phyloP scores from a whole-genome alignment of 2,329 filamentous ascomycete genomes.

The Colletotrichum siamense region DNA sequence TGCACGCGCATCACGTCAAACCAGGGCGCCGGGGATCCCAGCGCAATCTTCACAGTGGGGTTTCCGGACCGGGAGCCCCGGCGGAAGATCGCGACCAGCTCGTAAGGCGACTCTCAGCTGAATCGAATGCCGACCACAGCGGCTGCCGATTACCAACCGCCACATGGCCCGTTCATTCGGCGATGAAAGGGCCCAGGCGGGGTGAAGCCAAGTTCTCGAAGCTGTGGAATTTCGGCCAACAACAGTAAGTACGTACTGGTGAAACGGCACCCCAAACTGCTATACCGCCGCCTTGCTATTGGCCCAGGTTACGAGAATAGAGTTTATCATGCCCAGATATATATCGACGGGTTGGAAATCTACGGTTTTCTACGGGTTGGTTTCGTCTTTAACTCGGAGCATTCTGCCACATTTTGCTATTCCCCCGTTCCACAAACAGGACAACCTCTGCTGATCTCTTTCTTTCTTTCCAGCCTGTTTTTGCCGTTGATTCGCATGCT shows the following conservation, averaged over 20 bases:
- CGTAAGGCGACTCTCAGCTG: background rate
- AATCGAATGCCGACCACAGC: background rate
- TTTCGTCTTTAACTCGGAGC: background rate
- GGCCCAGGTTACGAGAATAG: background rate
- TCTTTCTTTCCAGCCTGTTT: background rate
- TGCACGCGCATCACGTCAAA: background rate
- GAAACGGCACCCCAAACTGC: background rate
- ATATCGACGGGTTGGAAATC: background rate
- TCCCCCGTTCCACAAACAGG: background rate
- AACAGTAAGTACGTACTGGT: background rate
- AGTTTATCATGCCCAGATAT: background rate
- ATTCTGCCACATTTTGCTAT: background rate
- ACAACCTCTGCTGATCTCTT: background rate
- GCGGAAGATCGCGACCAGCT: background rate
- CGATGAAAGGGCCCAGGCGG: background rate
- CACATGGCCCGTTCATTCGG: background rate
- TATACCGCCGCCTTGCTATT: background rate
- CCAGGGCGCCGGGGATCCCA: background rate
- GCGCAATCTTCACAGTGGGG: background rate
- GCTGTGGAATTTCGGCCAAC: background rate
- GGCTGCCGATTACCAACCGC: background rate
- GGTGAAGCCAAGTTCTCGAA: background rate
- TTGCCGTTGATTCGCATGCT: background rate
- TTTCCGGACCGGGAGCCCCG: background rate
- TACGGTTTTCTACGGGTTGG: background rate